phyloP scores from a whole-genome alignment of 2,329 filamentous ascomycete genomes.

The Hymenoscyphus scutula region DNA sequence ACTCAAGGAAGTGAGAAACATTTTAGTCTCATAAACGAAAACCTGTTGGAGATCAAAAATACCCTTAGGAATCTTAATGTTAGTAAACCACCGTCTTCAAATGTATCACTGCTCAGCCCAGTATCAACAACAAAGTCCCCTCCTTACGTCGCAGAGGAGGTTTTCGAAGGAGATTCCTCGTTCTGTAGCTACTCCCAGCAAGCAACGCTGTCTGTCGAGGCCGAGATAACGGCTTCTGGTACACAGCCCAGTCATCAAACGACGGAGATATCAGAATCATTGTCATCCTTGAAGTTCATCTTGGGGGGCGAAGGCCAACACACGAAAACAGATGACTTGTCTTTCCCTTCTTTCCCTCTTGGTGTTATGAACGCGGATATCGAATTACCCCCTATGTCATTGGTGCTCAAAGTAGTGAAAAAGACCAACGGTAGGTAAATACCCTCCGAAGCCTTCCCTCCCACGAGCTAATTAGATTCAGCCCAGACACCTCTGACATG shows the following conservation, averaged over 20 bases:
- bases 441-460: neutral
- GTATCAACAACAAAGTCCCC: neutral
- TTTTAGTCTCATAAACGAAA: constrained; percentile 17
- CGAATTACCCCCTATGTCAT: constrained; percentile 17
- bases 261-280: constrained; percentile 16
- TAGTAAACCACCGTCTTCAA: neutral
- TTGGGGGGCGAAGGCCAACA: constrained; percentile 9
- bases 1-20: constrained; percentile 11
- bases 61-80: constrained; percentile 8
- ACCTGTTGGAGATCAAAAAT: constrained; percentile 17
- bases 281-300: constrained; percentile 18
- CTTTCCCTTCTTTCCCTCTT: constrained; percentile 12
- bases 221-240: constrained; percentile 16
- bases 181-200: constrained; percentile 16
- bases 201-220: constrained; percentile 15
- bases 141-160: constrained; percentile 8
- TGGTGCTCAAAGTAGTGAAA: constrained; percentile 15
- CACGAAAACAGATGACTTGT: constrained; percentile 13
- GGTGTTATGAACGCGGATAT: constrained; percentile 3
- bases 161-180: constrained; percentile 19
- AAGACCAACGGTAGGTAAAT: constrained; percentile 8
- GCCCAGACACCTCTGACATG: constrained; percentile 16
- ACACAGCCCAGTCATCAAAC: constrained; percentile 1
- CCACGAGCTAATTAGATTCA: constrained; percentile 7
- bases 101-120: neutral